These are phyloP conservation scores for Otatea glauca DNA, from an alignment of 176 grass and related monocot genomes.

Conservation along the genomic window DNA sequence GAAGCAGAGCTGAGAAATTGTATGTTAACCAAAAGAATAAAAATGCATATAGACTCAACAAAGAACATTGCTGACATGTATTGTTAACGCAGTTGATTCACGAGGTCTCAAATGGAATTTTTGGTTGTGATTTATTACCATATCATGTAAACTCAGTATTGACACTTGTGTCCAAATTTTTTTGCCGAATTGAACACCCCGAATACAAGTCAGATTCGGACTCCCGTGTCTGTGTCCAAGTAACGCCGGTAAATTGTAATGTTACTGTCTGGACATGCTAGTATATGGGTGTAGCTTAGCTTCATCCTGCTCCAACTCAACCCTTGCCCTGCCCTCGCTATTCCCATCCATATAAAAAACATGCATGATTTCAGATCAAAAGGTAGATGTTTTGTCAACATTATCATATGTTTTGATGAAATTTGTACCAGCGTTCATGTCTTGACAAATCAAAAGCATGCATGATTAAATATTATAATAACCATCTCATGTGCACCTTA, in stretches of 20 bases:
- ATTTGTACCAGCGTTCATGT: constrained; percentile 11
- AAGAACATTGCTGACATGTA: neutral
- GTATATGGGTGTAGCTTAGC: neutral
- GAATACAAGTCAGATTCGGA: too few relatives aligned
- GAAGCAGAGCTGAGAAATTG: neutral
- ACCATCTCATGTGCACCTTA: constrained; percentile 1
- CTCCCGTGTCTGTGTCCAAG: too few relatives aligned
- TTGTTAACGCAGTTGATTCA: neutral
- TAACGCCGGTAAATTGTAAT: neutral
- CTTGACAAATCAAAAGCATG: neutral
- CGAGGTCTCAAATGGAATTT: neutral
- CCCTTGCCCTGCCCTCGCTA: neutral
- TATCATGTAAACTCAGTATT: neutral
- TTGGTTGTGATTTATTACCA: neutral
- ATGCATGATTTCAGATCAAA: neutral
- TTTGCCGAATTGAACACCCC: too few relatives aligned
- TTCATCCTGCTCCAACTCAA: neutral
- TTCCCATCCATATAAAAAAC: neutral
- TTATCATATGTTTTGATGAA: neutral
- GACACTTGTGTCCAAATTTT: too few relatives aligned
- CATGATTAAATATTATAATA: constrained; percentile 11
- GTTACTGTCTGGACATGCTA: neutral
- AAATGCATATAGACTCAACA: neutral
- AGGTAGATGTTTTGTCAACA: constrained; percentile 3
- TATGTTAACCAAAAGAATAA: neutral